A percentile compares a stretch with the other conserved stretches of the same genome.
Evolutionary conservation across 768 basidiomycete species (phyloP).

Genomic region (Agrocybe praecox): DNA sequence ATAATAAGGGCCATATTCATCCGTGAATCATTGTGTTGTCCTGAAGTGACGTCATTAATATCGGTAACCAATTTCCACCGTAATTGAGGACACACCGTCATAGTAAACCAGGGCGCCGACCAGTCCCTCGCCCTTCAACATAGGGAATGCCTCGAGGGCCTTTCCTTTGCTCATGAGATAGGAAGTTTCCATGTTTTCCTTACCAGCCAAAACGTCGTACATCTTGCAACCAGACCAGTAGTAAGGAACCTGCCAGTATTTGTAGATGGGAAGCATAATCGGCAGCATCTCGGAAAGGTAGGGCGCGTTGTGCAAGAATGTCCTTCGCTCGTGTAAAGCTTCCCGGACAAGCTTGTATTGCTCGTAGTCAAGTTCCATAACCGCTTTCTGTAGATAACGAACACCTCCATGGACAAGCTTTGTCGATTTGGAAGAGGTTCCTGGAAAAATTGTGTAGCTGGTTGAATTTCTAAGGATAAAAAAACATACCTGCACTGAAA

Average conservation of each 20-base stretch:
- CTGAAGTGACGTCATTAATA: slow-evolving; percentile 34
- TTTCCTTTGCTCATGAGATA: slow-evolving; percentile 96
- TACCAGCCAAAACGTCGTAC: slow-evolving; percentile 94
- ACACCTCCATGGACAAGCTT: slow-evolving; percentile 99
- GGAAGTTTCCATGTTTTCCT: slow-evolving; percentile 94
- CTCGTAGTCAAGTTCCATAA: slow-evolving; percentile 94
- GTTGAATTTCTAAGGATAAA: background rate
- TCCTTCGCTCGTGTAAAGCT: slow-evolving; percentile 88
- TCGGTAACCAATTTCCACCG: slow-evolving; percentile 12
- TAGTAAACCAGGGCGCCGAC: slow-evolving; percentile 97
- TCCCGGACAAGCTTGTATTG: slow-evolving; percentile 97
- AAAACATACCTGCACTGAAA: slow-evolving; percentile 75
- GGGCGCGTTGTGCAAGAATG: slow-evolving; percentile 95
- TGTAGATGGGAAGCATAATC: slow-evolving; percentile 97
- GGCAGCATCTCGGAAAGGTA: slow-evolving; percentile 93
- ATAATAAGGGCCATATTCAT: slow-evolving; percentile 97
- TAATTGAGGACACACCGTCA: slow-evolving; percentile 70
- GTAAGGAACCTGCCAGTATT: slow-evolving; percentile 98
- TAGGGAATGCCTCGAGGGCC: slow-evolving; percentile 93
- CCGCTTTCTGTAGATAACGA: slow-evolving; percentile 95
- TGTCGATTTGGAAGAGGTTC: slow-evolving; percentile 95
- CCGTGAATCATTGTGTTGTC: slow-evolving; percentile 97
- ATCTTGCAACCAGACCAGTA: slow-evolving; percentile 95
- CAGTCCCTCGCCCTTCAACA: slow-evolving; percentile 90
- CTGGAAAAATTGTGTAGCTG: slow-evolving; percentile 34